These are phyloP conservation scores for Plenodomus tracheiphilus DNA, from an alignment of 2,329 filamentous ascomycete species.

Conservation along the genomic window DNA sequence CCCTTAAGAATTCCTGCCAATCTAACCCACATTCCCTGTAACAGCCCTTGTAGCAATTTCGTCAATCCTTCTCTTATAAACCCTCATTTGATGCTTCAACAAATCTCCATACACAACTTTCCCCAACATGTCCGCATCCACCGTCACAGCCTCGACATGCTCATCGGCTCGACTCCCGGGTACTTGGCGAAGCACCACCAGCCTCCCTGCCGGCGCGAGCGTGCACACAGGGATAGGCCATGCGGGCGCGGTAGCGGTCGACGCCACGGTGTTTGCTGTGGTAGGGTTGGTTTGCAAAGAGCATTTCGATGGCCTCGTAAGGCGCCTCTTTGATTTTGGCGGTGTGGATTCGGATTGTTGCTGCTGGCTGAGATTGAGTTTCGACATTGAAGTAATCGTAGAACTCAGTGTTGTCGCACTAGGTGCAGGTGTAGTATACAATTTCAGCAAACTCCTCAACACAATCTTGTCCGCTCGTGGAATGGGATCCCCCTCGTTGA, in stretches of 20 bases:
- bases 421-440: constrained; percentile 67
- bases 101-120: constrained; percentile 80
- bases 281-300: constrained; percentile 12
- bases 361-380: constrained; percentile 22
- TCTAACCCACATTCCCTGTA: constrained; percentile 50
- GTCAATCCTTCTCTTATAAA: constrained; percentile 75
- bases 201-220: constrained; percentile 70
- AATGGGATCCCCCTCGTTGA: constrained; percentile 87
- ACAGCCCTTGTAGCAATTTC: constrained; percentile 70
- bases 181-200: constrained; percentile 63
- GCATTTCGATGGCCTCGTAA: constrained; percentile 8
- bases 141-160: constrained; percentile 69
- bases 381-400: constrained; percentile 28
- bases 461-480: constrained; percentile 76
- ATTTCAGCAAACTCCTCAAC: constrained; percentile 69
- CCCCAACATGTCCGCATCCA: constrained; percentile 69
- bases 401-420: constrained; percentile 14
- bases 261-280: constrained; percentile 15
- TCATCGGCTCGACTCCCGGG: constrained; percentile 42
- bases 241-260: constrained; percentile 47
- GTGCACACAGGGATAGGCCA: constrained; percentile 70
- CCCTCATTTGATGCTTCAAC: constrained; percentile 75
- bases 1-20: too few relatives aligned
- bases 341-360: constrained; percentile 9
- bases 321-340: constrained; percentile 11